Conservation (phyloP, 225 moss, liverwort and hornwort genomes). For the Pleurozium schreberi region DNA sequence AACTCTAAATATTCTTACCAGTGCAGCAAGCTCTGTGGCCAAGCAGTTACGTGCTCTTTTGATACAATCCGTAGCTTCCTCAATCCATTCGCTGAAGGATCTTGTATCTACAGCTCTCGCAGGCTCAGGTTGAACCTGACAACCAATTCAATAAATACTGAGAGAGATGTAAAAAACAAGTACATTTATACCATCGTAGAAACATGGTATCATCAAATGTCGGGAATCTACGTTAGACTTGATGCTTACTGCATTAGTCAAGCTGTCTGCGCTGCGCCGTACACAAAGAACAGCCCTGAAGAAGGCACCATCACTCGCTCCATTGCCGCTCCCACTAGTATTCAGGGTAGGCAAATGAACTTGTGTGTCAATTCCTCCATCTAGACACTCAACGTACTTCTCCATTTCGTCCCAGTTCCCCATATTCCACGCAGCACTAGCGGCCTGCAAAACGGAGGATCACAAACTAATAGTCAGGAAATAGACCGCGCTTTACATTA, state of each 20-base stretch:
- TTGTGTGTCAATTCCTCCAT: conserved; percentile 70
- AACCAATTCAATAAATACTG: neutral
- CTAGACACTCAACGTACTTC: conserved; percentile 66
- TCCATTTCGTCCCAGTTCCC: conserved; percentile 98
- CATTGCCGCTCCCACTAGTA: conserved; percentile 86
- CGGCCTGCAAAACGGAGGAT: conserved; percentile 49
- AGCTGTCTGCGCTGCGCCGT: conserved; percentile 38
- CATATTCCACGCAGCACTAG: conserved; percentile 99
- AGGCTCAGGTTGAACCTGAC: conserved; percentile 13
- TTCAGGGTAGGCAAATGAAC: conserved; percentile 76
- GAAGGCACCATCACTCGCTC: conserved; percentile 97
- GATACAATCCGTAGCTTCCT: conserved; percentile 61
- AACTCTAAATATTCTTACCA: conserved; percentile 28
- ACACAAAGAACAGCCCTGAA: conserved; percentile 95
- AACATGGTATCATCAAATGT: neutral
- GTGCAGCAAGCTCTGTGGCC: conserved; percentile 94
- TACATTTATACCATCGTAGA: neutral
- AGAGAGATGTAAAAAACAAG: neutral
- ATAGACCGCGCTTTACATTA: neutral
- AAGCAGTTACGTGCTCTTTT: conserved; percentile 83
- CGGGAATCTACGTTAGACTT: neutral
- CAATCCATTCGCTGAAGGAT: conserved; percentile 48
- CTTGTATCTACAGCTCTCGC: neutral
- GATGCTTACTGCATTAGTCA: conserved; percentile 23
- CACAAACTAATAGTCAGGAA: neutral